These are phyloP conservation scores for Gentiana straminea DNA, from an alignment of 257 asterid species.

Conservation along the genomic window DNA sequence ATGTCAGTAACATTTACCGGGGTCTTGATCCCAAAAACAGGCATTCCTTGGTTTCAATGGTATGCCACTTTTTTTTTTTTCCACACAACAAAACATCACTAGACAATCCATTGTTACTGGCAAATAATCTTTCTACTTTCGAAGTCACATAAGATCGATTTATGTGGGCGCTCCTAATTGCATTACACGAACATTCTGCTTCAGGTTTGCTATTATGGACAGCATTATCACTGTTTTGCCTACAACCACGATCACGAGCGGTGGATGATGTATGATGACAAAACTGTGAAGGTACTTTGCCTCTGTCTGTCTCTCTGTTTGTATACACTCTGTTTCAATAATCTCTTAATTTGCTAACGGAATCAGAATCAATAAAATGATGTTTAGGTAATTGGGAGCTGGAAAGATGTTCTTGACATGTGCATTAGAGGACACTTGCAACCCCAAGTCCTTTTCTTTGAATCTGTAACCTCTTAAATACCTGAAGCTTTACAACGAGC, in stretches of 20 bases:
- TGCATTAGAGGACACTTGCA: constrained; percentile 92
- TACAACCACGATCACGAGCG: constrained; percentile 57
- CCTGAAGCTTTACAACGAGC: constrained; percentile 12
- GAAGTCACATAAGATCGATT: too few relatives aligned
- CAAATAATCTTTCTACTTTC: too few relatives aligned
- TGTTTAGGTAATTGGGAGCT: constrained; percentile 65
- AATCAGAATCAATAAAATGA: not conserved
- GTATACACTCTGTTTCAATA: too few relatives aligned
- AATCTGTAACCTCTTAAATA: constrained; percentile 50
- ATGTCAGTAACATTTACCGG: constrained; percentile 69
- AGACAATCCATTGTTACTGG: too few relatives aligned
- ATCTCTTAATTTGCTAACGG: too few relatives aligned
- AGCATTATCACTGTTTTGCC: constrained; percentile 95
- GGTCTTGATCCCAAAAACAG: constrained; percentile 84
- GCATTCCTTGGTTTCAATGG: constrained; percentile 80
- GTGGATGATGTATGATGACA: constrained; percentile 96
- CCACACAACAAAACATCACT: not conserved
- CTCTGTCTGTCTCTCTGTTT: constrained; percentile 5
- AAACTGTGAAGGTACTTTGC: constrained; percentile 69
- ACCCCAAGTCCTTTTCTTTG: constrained; percentile 88
- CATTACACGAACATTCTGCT: not conserved
- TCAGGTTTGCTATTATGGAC: constrained; percentile 73
- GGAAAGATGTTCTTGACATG: constrained; percentile 76
- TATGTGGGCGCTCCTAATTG: too few relatives aligned
- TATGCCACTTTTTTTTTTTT: constrained; percentile 24